These are phyloP conservation scores for Hypoxylon lenormandii DNA, from an alignment of 495 filamentous ascomycete genomes.

Conservation along the genomic window DNA sequence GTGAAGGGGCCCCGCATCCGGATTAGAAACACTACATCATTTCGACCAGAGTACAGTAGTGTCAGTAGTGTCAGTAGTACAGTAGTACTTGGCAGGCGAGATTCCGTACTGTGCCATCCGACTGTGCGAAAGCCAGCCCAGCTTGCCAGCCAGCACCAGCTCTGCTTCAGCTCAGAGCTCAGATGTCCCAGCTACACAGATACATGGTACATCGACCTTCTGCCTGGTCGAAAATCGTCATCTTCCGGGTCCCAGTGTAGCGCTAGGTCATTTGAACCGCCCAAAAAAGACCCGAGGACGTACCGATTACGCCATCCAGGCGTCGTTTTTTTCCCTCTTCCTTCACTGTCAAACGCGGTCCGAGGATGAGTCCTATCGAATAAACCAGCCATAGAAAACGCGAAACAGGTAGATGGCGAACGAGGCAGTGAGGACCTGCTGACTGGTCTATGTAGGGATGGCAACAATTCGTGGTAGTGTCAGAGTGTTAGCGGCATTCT, in stretches of 20 bases:
- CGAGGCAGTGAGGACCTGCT: conserved; percentile 14
- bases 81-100: conserved; percentile 7
- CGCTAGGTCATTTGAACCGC: conserved; percentile 38
- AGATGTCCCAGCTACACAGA: conserved; percentile 28
- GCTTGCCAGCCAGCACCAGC: too few species aligned
- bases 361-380: too few species aligned
- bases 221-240: conserved; percentile 37
- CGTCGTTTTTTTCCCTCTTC: conserved; percentile 15
- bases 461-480: neutral
- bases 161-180: conserved; percentile 36
- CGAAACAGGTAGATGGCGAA: neutral
- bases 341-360: conserved; percentile 2
- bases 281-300: conserved; percentile 39
- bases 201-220: too few species aligned
- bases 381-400: too few species aligned
- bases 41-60: neutral
- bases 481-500: conserved; percentile 25
- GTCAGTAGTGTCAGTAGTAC: too few species aligned
- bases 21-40: conserved; percentile 28
- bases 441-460: conserved; percentile 10
- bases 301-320: conserved; percentile 46
- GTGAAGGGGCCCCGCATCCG: conserved; percentile 35
- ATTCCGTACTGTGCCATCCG: conserved; percentile 29
- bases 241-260: conserved; percentile 29
- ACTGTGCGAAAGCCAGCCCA: conserved; percentile 33